Evolutionary conservation across 208 protist genomes (phyloP), one percentile per base, ranked within the genome.

Genomic region (Phytomonas sp.): DNA sequence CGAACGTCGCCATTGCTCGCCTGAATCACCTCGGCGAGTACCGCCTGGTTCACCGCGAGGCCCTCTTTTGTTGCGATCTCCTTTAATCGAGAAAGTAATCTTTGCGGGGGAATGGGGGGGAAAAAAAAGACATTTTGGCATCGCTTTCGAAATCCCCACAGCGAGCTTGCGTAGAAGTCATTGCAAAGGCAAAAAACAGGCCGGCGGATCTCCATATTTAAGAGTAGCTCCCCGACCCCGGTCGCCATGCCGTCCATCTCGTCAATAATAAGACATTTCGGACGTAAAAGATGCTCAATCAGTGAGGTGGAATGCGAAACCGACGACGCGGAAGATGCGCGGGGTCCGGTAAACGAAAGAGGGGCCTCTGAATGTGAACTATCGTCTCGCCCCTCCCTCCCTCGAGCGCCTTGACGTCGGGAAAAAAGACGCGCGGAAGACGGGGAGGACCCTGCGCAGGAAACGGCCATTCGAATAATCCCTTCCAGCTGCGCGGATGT

Each of bases 111-210:
- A 31, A 94, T 80, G 12, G 89, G 81, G 2, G 83, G 87, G 45
- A 93, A 52, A 60, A 89, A 76, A 52, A 79, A 86, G 32, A 92
- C 77, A 52, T 84, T 71, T 3, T 69, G 64, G 63, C 79, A 87
- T 64, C 78, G 75, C 67, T 82, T 75, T 64, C 87, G 86, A 67
- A 94, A 80, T 31, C 72, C 72, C 1, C 88, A 78, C 60, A 95
- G 83, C 31, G 84, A 82, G 10, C 86, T 82, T 12, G 82, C 87
- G 70, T 94, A 95, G 60, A 86, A 77, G 73, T 95, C 88, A 66
- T 95, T 95, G 76, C 87, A 93, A 29, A 93, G 74, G 66, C 91
- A 95, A 69, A 95, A 86, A 7, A 95, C 88, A 0, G 91, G 91
- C 3, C 87, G 87, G 32, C 81, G 87, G 52, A 93, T 84, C 61